Base-by-base conservation (phyloP, 2,329 filamentous ascomycete species). In the Aspergillus sojae region DNA sequence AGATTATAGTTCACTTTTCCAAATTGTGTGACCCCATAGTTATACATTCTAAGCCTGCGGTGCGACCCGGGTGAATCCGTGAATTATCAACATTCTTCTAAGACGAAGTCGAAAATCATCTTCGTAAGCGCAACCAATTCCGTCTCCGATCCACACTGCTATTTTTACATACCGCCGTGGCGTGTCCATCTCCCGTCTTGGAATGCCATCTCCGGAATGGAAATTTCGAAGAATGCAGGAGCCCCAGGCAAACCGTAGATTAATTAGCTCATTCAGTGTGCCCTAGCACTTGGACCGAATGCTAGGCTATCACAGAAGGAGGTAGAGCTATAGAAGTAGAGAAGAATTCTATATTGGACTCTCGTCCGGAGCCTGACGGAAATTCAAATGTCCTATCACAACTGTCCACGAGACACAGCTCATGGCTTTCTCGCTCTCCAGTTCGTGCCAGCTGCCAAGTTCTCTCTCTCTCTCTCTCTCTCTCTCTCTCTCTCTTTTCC, bases 81-180 rank as follows among this genome's bases (percentile, higher is more conserved):
- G 10, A 48, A 28, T 26, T 28, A 48, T 48, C 19, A 10, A 32
- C 50, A 53, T 4, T 26, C 19, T 26, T 28, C 5, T 3, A 23
- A 36, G 23, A n/a, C 19, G 45, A 26, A 5, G 16, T 53, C 28
- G 50, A n/a, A n/a, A 53, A 11, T 53, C 6, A n/a, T 53, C 14
- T 34, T 53, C 30, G 48, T 34, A 34, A 36, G 2, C 16, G 16
- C 1, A 30, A 53, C 16, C 16, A 26, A n/a, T 53, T 34, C 26
- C 50, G 50, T 54, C 52, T 54, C 50, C 28, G 52, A 30, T 55
- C 52, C 52, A 36, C 52, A 39, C 12, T 55, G 52, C 52, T 55
- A 55, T 55, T 55, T 55, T 55, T 55, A 55, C 32, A 55, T 55
- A 55, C 52, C 5, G 52, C 32, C 7, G 52, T 55, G 52, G 52